These are phyloP conservation scores for Didymella exigua DNA, from an alignment of 2,329 filamentous ascomycete genomes.

Conservation along the genomic window DNA sequence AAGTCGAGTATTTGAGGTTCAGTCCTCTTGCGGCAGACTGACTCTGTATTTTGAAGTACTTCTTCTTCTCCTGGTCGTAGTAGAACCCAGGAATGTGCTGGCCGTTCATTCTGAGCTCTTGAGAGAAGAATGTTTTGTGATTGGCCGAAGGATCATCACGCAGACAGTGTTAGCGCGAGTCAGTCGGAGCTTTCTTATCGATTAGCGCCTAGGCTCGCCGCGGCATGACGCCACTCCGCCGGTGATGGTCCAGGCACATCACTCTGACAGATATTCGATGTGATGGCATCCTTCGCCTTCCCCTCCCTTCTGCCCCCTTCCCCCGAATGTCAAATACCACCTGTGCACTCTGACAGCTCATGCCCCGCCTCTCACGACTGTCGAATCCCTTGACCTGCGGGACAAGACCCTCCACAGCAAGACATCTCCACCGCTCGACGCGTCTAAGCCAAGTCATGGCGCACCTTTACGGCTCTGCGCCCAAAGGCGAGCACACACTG, in stretches of 20 bases:
- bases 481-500: conserved; percentile 43
- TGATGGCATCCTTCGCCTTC: conserved; percentile 23
- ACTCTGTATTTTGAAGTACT: conserved; percentile 57
- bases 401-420: neutral
- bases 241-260: conserved; percentile 24
- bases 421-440: conserved; percentile 24
- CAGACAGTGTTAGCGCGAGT: conserved; percentile 22
- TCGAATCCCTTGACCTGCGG: conserved; percentile 11
- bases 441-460: conserved; percentile 54
- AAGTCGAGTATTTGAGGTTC: conserved; percentile 48
- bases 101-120: conserved; percentile 42
- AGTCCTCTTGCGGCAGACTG: conserved; percentile 42
- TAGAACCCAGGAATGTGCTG: conserved; percentile 56
- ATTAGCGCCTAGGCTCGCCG: conserved; percentile 16
- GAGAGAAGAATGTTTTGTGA: conserved; percentile 7
- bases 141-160: conserved; percentile 4
- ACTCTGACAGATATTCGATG: conserved; percentile 24
- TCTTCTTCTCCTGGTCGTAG: conserved; percentile 55
- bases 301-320: conserved; percentile 4
- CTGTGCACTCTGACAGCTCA: conserved; percentile 11
- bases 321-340: neutral
- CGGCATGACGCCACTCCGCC: conserved; percentile 30
- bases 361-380: conserved; percentile 24
- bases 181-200: conserved; percentile 24
- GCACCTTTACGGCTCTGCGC: conserved; percentile 47